A percentile compares a stretch with the other conserved stretches of the same genome.
Conservation (phyloP, 352 stramenopile species). For the Pythium phragmitis region DNA sequence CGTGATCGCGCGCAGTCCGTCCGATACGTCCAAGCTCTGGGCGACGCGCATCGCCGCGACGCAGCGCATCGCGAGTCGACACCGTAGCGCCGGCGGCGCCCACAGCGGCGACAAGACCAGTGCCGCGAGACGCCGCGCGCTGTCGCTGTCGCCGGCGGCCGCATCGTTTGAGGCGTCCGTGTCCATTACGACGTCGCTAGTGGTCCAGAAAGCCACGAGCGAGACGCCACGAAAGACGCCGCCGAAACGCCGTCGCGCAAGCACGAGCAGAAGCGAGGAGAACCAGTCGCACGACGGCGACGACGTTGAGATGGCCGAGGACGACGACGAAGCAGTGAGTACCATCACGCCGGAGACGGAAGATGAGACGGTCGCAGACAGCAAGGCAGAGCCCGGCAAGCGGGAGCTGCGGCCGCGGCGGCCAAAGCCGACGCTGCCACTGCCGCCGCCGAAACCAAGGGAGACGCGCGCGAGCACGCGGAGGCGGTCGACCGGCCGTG, state of each 20-base stretch:
- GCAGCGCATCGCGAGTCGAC: conserved; percentile 5
- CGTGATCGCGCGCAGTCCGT: conserved; percentile 14
- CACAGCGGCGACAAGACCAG: background rate
- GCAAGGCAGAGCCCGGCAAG: background rate
- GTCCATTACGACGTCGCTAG: conserved; percentile 1
- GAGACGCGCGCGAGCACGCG: no score
- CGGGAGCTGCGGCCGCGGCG: no score
- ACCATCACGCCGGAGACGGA: background rate
- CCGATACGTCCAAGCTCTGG: conserved; percentile 11
- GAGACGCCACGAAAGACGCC: conserved; percentile 2
- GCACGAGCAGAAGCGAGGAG: background rate
- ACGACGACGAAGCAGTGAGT: background rate
- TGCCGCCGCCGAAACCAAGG: no score
- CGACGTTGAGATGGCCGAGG: conserved; percentile 3
- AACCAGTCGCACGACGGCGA: background rate
- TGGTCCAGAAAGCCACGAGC: background rate
- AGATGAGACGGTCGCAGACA: background rate
- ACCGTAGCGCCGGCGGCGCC: background rate
- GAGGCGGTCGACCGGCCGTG: no score
- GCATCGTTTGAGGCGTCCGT: conserved; percentile 8
- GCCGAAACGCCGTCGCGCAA: background rate
- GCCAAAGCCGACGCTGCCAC: no score
- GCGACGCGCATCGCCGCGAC: conserved; percentile 10
- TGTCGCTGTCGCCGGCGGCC: conserved; percentile 10
- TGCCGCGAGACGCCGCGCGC: background rate